These are phyloP conservation scores for Acephala macrosclerotiorum DNA, from an alignment of 2,329 filamentous ascomycete species.

Conservation along the genomic window DNA sequence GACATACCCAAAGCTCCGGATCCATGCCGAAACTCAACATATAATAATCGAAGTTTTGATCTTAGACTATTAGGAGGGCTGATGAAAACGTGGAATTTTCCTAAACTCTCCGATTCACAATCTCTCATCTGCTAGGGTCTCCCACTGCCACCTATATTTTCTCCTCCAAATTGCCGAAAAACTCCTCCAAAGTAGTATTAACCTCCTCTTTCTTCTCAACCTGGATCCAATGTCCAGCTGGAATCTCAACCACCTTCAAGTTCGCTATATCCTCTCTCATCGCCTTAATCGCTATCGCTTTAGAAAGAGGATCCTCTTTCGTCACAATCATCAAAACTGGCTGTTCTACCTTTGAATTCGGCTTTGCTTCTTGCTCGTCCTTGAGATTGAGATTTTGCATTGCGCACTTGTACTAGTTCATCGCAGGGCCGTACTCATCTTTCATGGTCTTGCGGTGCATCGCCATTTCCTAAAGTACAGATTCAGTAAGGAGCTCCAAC, in stretches of 20 bases:
- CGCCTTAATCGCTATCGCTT: background rate
- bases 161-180: background rate
- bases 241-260: background rate
- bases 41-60: too few relatives aligned
- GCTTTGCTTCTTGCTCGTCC: background rate
- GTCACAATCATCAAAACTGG: conserved; percentile 3
- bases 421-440: background rate
- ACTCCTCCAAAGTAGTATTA: background rate
- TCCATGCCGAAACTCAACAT: too few relatives aligned
- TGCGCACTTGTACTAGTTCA: conserved; percentile 6
- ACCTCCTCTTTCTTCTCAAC: background rate
- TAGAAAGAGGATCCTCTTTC: conserved; percentile 6
- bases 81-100: too few relatives aligned
- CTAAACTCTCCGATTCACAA: too few relatives aligned
- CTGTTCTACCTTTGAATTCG: background rate
- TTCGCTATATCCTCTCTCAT: background rate
- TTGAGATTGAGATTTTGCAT: background rate
- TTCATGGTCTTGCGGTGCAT: conserved; percentile 5
- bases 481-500: background rate
- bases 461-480: background rate
- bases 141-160: too few relatives aligned
- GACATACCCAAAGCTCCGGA: too few relatives aligned
- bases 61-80: too few relatives aligned
- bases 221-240: background rate
- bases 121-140: too few relatives aligned